These are phyloP conservation scores for Coriaria nepalensis DNA, from an alignment of 306 rosid genomes.

Conservation along the genomic window DNA sequence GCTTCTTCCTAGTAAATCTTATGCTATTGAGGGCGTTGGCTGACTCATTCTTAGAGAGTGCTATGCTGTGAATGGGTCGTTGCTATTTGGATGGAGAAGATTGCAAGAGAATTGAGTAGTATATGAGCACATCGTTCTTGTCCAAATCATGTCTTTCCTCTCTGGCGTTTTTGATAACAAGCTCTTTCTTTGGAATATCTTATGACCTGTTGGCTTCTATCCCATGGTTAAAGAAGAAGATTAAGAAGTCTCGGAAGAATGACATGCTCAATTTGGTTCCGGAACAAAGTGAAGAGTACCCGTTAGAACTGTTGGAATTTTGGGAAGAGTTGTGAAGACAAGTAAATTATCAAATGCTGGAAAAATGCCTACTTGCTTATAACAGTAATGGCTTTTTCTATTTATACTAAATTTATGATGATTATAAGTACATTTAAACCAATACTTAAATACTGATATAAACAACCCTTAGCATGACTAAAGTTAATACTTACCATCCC, in stretches of 20 bases:
- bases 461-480: no score
- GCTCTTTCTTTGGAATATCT: slow-evolving; percentile 94
- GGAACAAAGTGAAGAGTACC: slow-evolving; percentile 76
- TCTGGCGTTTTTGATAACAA: slow-evolving; percentile 74
- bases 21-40: slow-evolving; percentile 75
- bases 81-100: slow-evolving; percentile 92
- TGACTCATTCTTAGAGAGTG: slow-evolving; percentile 80
- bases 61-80: slow-evolving; percentile 72
- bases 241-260: slow-evolving; percentile 66
- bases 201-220: slow-evolving; percentile 85
- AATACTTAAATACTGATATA: no score
- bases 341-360: no score
- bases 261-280: slow-evolving; percentile 97
- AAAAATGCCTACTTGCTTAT: no score
- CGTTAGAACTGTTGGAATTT: slow-evolving; percentile 25
- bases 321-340: no score
- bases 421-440: no score
- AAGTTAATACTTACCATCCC: no score
- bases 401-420: no score
- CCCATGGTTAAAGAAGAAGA: slow-evolving; percentile 84
- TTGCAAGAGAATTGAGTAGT: slow-evolving; percentile 95
- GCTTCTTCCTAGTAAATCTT: slow-evolving; percentile 94
- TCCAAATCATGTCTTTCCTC: slow-evolving; percentile 93
- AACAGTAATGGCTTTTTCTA: no score
- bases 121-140: slow-evolving; percentile 86